phyloP scores from a whole-genome alignment of 805 yeast species.

The Pichia pseudocactophila region DNA sequence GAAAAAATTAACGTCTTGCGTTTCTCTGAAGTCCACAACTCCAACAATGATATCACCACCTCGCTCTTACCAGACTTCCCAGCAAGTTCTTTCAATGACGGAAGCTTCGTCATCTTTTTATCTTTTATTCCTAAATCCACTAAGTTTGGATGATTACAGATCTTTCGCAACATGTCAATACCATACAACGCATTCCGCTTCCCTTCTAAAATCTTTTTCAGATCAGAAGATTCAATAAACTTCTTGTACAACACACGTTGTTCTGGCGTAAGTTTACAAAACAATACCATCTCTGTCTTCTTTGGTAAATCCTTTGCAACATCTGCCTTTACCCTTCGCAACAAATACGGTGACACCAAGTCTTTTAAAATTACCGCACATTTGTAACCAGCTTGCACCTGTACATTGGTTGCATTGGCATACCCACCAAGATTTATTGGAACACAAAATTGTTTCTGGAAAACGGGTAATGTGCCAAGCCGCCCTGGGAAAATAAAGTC shows the following conservation, averaged over 20 bases:
- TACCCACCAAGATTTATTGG: slow-evolving; percentile 98
- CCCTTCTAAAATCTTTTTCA: slow-evolving; percentile 63
- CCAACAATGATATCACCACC: slow-evolving; percentile 67
- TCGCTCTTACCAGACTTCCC: slow-evolving; percentile 78
- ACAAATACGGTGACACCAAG: slow-evolving; percentile 78
- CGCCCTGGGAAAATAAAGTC: slow-evolving; percentile 95
- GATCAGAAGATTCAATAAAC: slow-evolving; percentile 69
- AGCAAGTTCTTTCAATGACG: slow-evolving; percentile 30
- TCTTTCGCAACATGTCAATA: slow-evolving; percentile 80
- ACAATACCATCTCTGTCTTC: slow-evolving; percentile 87
- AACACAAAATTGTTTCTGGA: slow-evolving; percentile 81
- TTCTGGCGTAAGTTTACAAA: slow-evolving; percentile 71
- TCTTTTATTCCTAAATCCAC: slow-evolving; percentile 36
- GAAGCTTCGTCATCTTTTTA: slow-evolving; percentile 13
- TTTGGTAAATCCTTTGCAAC: slow-evolving; percentile 93
- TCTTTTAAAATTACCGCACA: slow-evolving; percentile 90
- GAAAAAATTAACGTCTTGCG: slow-evolving; percentile 81
- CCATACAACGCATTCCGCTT: slow-evolving; percentile 79
- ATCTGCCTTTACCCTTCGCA: slow-evolving; percentile 82
- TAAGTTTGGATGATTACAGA: slow-evolving; percentile 94
- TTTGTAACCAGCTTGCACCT: slow-evolving; percentile 91
- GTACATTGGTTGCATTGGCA: slow-evolving; percentile 92
- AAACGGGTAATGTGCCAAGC: slow-evolving; percentile 89
- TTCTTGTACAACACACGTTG: slow-evolving; percentile 70
- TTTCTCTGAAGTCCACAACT: slow-evolving; percentile 67